Percentiles rank a stretch among this genome's conserved stretches.
These are phyloP conservation scores for Herpotrichia juniperi DNA, from an alignment of 2,329 filamentous ascomycete species.

Conservation along the genomic window DNA sequence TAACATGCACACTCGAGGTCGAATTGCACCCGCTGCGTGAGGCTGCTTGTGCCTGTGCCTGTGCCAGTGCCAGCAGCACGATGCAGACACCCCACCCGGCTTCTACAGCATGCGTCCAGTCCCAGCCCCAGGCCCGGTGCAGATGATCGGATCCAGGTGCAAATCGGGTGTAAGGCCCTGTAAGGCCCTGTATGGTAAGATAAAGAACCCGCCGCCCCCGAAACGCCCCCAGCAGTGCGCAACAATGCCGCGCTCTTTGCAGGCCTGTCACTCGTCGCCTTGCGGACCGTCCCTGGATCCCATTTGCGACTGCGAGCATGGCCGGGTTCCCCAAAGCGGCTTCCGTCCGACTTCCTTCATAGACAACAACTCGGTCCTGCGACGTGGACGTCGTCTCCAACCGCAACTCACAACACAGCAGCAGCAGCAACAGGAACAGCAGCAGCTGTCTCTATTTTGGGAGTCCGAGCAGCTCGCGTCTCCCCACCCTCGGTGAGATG, in stretches of 20 bases:
- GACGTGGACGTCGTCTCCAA: slow-evolving; percentile 3
- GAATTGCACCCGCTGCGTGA: not conserved
- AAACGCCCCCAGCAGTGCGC: not conserved
- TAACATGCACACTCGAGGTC: not conserved
- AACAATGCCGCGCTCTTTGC: too few species aligned
- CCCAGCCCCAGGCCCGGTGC: slow-evolving; percentile 4
- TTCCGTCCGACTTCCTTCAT: not conserved
- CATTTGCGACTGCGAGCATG: too few species aligned
- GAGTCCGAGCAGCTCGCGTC: slow-evolving; percentile 2
- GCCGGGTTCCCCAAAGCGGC: slow-evolving; percentile 7
- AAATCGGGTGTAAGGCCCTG: not conserved
- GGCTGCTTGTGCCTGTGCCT: slow-evolving; percentile 9
- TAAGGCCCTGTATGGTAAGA: not conserved
- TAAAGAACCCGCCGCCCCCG: slow-evolving; percentile 1
- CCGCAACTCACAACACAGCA: slow-evolving; percentile 2
- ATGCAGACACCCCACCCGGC: slow-evolving; percentile 3
- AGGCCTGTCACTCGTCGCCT: too few species aligned
- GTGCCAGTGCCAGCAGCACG: not conserved
- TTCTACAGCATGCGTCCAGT: not conserved
- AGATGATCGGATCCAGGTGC: slow-evolving; percentile 12
- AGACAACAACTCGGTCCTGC: not conserved
- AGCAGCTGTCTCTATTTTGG: slow-evolving; percentile 5
- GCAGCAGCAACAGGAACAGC: too few species aligned
- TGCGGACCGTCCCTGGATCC: too few species aligned
- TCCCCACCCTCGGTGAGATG: slow-evolving; percentile 10